Percentiles rank a stretch among this genome's conserved stretches.
Conservation (phyloP, 768 basidiomycete genomes). For the Stropharia rugosoannulata region DNA sequence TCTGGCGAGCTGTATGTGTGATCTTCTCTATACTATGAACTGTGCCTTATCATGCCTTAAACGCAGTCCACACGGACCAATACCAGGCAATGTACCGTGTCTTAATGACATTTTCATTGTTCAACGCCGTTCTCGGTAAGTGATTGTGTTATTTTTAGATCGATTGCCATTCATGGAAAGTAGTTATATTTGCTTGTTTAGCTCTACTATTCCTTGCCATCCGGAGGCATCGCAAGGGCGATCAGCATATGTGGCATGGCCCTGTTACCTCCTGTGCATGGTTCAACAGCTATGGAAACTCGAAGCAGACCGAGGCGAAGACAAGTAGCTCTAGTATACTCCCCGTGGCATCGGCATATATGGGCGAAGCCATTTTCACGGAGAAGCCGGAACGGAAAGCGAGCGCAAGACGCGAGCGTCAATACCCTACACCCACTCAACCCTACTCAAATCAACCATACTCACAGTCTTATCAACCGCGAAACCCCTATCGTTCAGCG, state of each 20-base stretch:
- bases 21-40: background rate
- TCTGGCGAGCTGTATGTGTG: conserved; percentile 62
- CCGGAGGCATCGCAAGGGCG: conserved; percentile 42
- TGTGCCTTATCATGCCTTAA: background rate
- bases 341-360: conserved; percentile 27
- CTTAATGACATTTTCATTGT: conserved; percentile 74
- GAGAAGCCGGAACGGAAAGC: conserved; percentile 27
- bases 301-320: conserved; percentile 34
- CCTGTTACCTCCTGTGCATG: conserved; percentile 73
- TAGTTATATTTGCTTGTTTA: conserved; percentile 39
- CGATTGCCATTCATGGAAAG: conserved; percentile 6
- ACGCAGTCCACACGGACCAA: conserved; percentile 75
- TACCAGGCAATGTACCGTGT: conserved; percentile 90
- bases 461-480: conserved; percentile 15
- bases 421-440: conserved; percentile 10
- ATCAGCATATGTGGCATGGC: conserved; percentile 63
- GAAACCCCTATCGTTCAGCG: conserved; percentile 19
- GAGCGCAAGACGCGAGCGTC: conserved; percentile 22
- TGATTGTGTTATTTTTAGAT: conserved; percentile 8
- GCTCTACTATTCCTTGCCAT: conserved; percentile 39
- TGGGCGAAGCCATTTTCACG: conserved; percentile 18
- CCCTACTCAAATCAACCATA: background rate
- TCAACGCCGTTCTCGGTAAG: conserved; percentile 73
- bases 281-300: conserved; percentile 55
- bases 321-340: conserved; percentile 37